These are phyloP conservation scores for Oryza meridionalis DNA, from an alignment of 176 grass and related monocot genomes.

Conservation along the genomic window DNA sequence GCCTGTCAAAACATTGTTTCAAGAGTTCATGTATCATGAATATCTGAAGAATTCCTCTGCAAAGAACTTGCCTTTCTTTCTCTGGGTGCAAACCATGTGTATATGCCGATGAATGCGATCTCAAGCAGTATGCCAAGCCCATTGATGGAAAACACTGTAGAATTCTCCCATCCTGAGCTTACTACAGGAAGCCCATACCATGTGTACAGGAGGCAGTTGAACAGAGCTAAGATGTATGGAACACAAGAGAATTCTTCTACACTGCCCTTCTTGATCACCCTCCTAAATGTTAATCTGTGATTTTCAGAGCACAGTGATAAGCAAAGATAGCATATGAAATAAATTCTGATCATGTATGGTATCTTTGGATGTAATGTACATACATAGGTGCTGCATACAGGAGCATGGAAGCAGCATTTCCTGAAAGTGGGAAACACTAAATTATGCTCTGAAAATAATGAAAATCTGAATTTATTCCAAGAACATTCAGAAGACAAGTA, in stretches of 20 bases:
- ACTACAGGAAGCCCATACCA: slow-evolving; percentile 74
- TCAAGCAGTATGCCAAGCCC: slow-evolving; percentile 64
- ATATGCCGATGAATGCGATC: slow-evolving; percentile 59
- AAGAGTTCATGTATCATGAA: background rate
- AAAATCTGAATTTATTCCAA: background rate
- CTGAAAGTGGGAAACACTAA: slow-evolving; percentile 35
- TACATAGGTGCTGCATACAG: slow-evolving; percentile 70
- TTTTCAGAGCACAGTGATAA: slow-evolving; percentile 6
- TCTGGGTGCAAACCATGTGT: slow-evolving; percentile 55
- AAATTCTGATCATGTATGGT: background rate
- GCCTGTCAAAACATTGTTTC: background rate
- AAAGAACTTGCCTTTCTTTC: slow-evolving; percentile 51
- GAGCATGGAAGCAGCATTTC: slow-evolving; percentile 71
- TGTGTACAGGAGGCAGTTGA: slow-evolving; percentile 74
- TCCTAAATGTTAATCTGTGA: slow-evolving; percentile 61
- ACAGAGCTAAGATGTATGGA: slow-evolving; percentile 59
- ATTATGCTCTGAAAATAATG: slow-evolving; percentile 9
- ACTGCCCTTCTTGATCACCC: slow-evolving; percentile 57
- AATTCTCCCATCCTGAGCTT: slow-evolving; percentile 64
- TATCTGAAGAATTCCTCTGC: background rate
- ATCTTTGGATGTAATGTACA: background rate
- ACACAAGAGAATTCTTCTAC: slow-evolving; percentile 68
- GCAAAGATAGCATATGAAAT: background rate
- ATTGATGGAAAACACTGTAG: slow-evolving; percentile 60
- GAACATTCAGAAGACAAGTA: slow-evolving; percentile 6